Evolutionary conservation across 345 rosid species (phyloP), one percentile per base, ranked within the genome.

Genomic region (Acer negundo): DNA sequence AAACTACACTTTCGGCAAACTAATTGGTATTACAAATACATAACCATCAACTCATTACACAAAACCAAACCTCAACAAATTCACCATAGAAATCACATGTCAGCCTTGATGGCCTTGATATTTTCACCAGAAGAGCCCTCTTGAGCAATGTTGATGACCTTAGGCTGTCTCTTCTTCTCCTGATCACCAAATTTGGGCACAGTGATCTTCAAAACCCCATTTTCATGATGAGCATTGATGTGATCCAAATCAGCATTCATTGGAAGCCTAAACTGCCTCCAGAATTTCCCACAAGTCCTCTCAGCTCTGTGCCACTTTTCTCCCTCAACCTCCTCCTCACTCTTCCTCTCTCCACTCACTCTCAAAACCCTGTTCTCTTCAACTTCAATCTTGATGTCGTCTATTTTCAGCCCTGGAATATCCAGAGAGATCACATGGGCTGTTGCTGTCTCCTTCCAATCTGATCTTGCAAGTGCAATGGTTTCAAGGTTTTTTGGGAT

Each of bases 261-360:
- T 10, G 87, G 86, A 69, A 86, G 19, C 73, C 83, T 81, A 17
- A 86, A 81, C 38, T 81, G 85, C 79, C 86, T 83, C 85, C 80
- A 79, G 20, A 86, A 86, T 69, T 81, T 83, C 8, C 86, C 85
- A 28, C 6, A 7, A 0, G 78, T 53, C 62, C 89, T 82, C 79
- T 84, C 85, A n/a, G 79, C 85, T 12, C 84, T 69, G 19, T 86
- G 87, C 87, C 89, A 86, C 28, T 75, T 86, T 10, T 81, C 85
- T n/a, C 85, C 82, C 8, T 78, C 73, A 11, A 53, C 47, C 12
- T 75, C 78, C 19, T 75, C 82, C n/a, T 77, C 84, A 0, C 68
- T 3, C 19, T 78, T 84, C 63, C 89, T 78, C 67, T 83, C 80
- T 40, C 89, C 87, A 3, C 82, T 84, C 1, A 86, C 69, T 61